Evolutionary conservation across 1,284 basidiomycete species (phyloP).

Genomic region (Tilletia setariae): DNA sequence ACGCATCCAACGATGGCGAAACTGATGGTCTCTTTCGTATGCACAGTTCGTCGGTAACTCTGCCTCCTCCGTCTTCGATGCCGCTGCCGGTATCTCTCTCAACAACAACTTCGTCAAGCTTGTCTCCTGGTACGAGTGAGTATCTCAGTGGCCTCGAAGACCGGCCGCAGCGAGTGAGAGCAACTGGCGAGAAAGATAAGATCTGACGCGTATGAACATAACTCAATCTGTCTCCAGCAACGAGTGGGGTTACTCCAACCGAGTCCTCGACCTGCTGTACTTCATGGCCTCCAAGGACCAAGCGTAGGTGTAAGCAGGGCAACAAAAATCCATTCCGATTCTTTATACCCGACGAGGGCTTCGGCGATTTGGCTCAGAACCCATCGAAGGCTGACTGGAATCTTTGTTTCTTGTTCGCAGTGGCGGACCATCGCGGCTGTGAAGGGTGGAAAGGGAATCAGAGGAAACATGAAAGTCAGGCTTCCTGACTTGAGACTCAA

Average conservation of each 20-base stretch:
- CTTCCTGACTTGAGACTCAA: no score
- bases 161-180: no score
- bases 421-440: slow-evolving; percentile 13
- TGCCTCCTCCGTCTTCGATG: slow-evolving; percentile 69
- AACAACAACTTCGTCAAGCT: slow-evolving; percentile 94
- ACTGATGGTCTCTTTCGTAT: background rate
- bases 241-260: slow-evolving; percentile 93
- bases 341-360: background rate
- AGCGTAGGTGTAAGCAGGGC: slow-evolving; percentile 16
- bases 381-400: background rate
- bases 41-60: slow-evolving; percentile 83
- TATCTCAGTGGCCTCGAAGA: background rate
- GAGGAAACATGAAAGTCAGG: background rate
- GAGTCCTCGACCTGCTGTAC: slow-evolving; percentile 85
- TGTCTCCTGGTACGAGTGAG: slow-evolving; percentile 68
- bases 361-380: background rate
- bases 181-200: background rate
- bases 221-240: slow-evolving; percentile 56
- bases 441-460: background rate
- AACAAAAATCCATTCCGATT: no score
- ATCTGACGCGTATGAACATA: background rate
- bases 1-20: background rate
- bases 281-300: slow-evolving; percentile 68
- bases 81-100: slow-evolving; percentile 85
- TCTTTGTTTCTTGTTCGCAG: background rate